Percentiles rank a stretch among this genome's conserved stretches.
Conservation (phyloP, 345 rosid genomes). For the Hypericum perforatum region DNA sequence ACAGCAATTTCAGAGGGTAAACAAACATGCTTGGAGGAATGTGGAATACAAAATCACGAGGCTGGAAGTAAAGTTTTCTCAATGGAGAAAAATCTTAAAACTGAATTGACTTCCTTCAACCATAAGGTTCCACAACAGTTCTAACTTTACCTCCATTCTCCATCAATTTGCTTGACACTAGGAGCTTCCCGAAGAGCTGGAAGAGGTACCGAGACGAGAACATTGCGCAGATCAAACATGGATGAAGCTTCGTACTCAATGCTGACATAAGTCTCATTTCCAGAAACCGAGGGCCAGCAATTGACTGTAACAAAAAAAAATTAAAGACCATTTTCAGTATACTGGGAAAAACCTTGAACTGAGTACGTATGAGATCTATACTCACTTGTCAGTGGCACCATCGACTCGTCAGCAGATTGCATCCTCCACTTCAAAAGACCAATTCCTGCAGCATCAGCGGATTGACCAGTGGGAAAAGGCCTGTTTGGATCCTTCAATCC, state of each 20-base stretch:
- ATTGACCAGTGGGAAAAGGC: conserved; percentile 87
- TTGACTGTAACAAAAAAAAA: conserved; percentile 51
- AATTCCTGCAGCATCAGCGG: conserved; percentile 79
- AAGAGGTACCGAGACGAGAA: conserved; percentile 80
- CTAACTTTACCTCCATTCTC: conserved; percentile 78
- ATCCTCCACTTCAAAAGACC: conserved; percentile 98
- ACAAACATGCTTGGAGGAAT: too few species aligned
- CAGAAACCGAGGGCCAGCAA: conserved; percentile 99
- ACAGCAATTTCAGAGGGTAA: too few species aligned
- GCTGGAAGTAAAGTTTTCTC: too few species aligned
- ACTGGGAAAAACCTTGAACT: too few species aligned
- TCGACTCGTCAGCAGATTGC: conserved; percentile 90
- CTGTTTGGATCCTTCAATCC: conserved; percentile 90
- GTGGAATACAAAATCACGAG: too few species aligned
- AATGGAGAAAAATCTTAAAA: too few species aligned
- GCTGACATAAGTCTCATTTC: conserved; percentile 91
- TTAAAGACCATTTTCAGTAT: conserved; percentile 10
- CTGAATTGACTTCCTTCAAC: too few species aligned
- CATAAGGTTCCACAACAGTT: too few species aligned
- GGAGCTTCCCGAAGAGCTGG: conserved; percentile 96
- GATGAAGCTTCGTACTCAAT: conserved; percentile 94
- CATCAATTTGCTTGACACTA: conserved; percentile 69
- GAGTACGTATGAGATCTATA: conserved; percentile 4
- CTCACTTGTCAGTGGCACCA: conserved; percentile 96
- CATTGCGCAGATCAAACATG: conserved; percentile 82